Evolutionary conservation across 345 rosid genomes (phyloP), one percentile per base, ranked within the genome.

Genomic region (Brassica juncea): DNA sequence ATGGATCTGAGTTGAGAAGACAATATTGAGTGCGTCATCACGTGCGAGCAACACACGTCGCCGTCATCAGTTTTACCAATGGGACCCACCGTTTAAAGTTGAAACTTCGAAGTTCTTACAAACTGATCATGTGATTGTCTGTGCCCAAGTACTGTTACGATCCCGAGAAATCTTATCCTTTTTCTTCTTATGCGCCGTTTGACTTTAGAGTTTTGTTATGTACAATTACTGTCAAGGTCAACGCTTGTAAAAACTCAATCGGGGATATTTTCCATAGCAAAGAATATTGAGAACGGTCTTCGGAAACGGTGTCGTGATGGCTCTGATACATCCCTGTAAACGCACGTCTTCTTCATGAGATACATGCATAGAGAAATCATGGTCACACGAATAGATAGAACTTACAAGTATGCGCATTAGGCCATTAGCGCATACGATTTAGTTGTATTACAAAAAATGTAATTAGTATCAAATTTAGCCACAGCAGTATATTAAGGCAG

Each of bases 41-140:
- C 79, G 71, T 80, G 71, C 47, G 49, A 35, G 23, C 23, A 74
- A 80, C 79, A 80, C 82, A 70, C 62, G 74, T 80, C 78, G 47
- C 66, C 57, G 57, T 74, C 74, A 2, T 74, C 52, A 54, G 75
- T 80, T 76, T 78, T 34, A 19, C 37, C 11, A 70, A 5, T 68
- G 66, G 61, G 79, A n/a, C 65, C 75, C 60, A 27, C 3, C 11
- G 54, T 66, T 21, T 4, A 59, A 8, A 23, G 32, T 68, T 49
- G 70, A 32, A 73, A 67, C 71, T 68, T 14, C 15, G 39, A 62
- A 65, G n/a, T 30, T 35, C 42, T 34, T 9, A 30, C 66, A 72
- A 78, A 58, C 57, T 52, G 57, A 52, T 52, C 39, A 15, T 75
- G 57, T 32, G 64, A 21, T 59, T 28, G 42, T 62, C 3, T 47